Conservation (phyloP, 2,329 filamentous ascomycete genomes). For the Diaporthe australafricana region DNA sequence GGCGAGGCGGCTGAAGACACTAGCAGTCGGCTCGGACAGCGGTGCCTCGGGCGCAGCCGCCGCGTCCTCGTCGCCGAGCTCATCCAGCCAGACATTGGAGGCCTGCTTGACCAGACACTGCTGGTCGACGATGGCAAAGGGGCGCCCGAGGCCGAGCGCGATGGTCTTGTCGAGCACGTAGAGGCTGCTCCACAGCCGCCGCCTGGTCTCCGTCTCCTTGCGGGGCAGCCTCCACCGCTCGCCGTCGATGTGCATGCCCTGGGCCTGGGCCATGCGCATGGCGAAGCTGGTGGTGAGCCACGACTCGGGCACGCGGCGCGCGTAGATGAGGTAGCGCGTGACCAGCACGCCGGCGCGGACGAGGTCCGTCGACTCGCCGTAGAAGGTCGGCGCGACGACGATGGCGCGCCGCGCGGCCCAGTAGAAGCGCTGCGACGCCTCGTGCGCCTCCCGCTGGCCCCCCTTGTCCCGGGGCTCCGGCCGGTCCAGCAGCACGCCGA, state of each 20-base stretch:
- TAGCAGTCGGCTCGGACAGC: background rate
- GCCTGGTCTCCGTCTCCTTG: slow-evolving; percentile 51
- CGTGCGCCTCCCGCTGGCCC: background rate
- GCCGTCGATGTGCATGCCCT: slow-evolving; percentile 57
- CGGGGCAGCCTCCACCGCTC: slow-evolving; percentile 51
- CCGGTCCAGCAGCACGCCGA: slow-evolving; percentile 51
- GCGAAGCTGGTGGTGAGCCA: slow-evolving; percentile 57
- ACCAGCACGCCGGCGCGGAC: slow-evolving; percentile 53
- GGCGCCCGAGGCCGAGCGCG: slow-evolving; percentile 52
- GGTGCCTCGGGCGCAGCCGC: slow-evolving; percentile 30
- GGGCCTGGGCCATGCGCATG: slow-evolving; percentile 55
- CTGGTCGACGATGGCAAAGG: slow-evolving; percentile 52
- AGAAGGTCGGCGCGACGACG: slow-evolving; percentile 55
- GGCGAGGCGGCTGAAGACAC: slow-evolving; percentile 4
- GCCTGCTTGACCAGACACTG: slow-evolving; percentile 52
- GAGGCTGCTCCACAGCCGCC: slow-evolving; percentile 53
- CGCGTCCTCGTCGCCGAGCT: slow-evolving; percentile 47
- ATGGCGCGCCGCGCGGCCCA: slow-evolving; percentile 53
- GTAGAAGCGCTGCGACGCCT: slow-evolving; percentile 48
- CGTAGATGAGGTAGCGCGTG: slow-evolving; percentile 53
- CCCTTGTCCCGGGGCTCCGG: background rate
- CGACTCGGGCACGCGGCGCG: slow-evolving; percentile 51
- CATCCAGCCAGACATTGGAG: slow-evolving; percentile 53
- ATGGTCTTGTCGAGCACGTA: slow-evolving; percentile 54
- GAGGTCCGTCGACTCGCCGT: slow-evolving; percentile 53